Evolutionary conservation across 768 basidiomycete genomes (phyloP).

Genomic region (Strobilomyces dryophilus): DNA sequence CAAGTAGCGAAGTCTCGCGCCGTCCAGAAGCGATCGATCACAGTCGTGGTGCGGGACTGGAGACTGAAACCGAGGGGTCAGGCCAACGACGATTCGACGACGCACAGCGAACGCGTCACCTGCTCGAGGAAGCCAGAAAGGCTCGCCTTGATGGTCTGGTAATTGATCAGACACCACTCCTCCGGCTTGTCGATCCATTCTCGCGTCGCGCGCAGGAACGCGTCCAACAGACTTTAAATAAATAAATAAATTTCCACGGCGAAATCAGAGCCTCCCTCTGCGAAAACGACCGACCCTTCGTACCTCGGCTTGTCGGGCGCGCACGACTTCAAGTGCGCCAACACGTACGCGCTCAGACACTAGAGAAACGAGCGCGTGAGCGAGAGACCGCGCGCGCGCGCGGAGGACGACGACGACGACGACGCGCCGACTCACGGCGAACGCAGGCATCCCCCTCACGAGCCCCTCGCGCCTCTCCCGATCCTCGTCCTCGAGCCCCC

Average conservation of each 20-base stretch:
- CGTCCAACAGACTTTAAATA: slow-evolving; percentile 18
- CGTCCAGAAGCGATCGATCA: slow-evolving; percentile 11
- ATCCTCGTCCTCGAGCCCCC: slow-evolving; percentile 9
- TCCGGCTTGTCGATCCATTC: slow-evolving; percentile 19
- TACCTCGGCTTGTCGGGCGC: slow-evolving; percentile 14
- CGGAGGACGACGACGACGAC: too few species aligned
- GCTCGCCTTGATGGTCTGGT: slow-evolving; percentile 13
- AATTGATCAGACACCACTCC: slow-evolving; percentile 25
- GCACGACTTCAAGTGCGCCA: slow-evolving; percentile 26
- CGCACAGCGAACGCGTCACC: neutral
- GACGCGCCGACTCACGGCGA: slow-evolving; percentile 14
- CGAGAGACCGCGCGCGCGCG: too few species aligned
- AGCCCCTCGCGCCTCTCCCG: slow-evolving; percentile 18
- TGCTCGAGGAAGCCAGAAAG: slow-evolving; percentile 12
- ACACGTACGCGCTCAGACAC: slow-evolving; percentile 22
- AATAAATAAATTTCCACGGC: too few species aligned
- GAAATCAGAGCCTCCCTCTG: too few species aligned
- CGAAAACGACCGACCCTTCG: neutral
- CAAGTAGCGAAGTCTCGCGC: slow-evolving; percentile 13
- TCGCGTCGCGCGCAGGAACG: slow-evolving; percentile 11
- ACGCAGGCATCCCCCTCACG: slow-evolving; percentile 16
- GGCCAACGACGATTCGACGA: neutral
- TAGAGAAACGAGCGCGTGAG: slow-evolving; percentile 3
- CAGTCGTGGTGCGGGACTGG: slow-evolving; percentile 18
- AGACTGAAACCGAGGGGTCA: slow-evolving; percentile 11